Percentiles rank a stretch among this genome's conserved stretches.
phyloP scores from a whole-genome alignment of 2,329 filamentous ascomycete species.

The Cladorrhinum sp. region DNA sequence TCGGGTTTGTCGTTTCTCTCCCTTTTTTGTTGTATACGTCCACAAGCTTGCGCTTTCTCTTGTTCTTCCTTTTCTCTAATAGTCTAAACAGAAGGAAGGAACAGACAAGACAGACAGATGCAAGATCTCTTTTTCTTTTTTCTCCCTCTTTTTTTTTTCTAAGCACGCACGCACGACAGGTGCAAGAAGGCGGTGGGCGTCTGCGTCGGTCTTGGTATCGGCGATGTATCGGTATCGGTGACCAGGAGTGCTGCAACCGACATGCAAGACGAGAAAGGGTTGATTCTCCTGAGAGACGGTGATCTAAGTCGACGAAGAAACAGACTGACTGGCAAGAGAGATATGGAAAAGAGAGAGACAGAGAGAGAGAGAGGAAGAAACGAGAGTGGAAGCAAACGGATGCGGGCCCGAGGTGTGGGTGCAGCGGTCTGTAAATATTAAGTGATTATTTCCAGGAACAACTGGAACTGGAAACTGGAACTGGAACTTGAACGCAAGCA shows the following conservation, averaged over 20 bases:
- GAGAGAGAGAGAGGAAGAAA: constrained; percentile 3
- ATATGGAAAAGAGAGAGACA: constrained; percentile 12
- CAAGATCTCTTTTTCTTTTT: background rate
- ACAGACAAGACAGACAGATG: background rate
- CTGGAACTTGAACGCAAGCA: constrained; percentile 6
- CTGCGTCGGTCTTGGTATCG: constrained; percentile 10
- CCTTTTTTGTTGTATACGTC: constrained; percentile 3
- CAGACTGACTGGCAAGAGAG: background rate
- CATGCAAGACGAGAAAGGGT: constrained; percentile 10
- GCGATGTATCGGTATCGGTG: constrained; percentile 3
- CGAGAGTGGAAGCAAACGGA: constrained; percentile 21
- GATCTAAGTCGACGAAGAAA: background rate
- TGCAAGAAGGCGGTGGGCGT: constrained; percentile 10
- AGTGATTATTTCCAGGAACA: constrained; percentile 5
- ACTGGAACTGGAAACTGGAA: background rate
- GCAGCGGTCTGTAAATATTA: constrained; percentile 21
- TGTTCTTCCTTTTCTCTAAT: constrained; percentile 4
- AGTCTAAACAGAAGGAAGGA: constrained; percentile 1
- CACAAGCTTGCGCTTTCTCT: background rate
- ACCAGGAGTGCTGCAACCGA: constrained; percentile 8
- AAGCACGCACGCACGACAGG: constrained; percentile 12
- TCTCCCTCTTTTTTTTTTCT: background rate
- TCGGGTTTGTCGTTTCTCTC: background rate
- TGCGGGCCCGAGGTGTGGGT: background rate
- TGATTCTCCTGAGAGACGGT: background rate